Conservation (phyloP, 192 early-diverging fungal species). For the Entophlyctis helioformis region DNA sequence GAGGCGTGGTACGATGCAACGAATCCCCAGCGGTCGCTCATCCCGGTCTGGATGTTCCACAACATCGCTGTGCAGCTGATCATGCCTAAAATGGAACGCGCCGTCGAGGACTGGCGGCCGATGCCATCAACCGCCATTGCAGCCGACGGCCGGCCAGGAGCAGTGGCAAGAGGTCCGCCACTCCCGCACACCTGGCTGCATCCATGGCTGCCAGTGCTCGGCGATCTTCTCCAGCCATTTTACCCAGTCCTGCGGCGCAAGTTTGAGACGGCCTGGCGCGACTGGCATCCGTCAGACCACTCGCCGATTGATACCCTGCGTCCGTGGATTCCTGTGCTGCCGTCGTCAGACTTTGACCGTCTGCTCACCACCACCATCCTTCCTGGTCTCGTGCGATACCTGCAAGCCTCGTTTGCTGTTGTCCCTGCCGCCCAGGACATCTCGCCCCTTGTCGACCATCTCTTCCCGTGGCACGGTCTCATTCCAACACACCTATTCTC, state of each 20-base stretch:
- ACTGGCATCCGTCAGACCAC: slow-evolving; percentile 56
- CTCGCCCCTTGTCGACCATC: slow-evolving; percentile 44
- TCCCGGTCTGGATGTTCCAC: slow-evolving; percentile 60
- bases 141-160: no score
- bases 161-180: slow-evolving; percentile 25
- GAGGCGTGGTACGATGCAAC: slow-evolving; percentile 48
- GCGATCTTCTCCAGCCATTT: slow-evolving; percentile 28
- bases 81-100: slow-evolving; percentile 58
- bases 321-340: slow-evolving; percentile 57
- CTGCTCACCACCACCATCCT: slow-evolving; percentile 52
- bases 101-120: slow-evolving; percentile 57
- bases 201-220: slow-evolving; percentile 65
- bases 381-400: slow-evolving; percentile 50
- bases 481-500: slow-evolving; percentile 35
- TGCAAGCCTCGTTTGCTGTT: slow-evolving; percentile 53
- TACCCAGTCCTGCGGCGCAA: slow-evolving; percentile 51
- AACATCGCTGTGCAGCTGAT: slow-evolving; percentile 71
- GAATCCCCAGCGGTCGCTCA: slow-evolving; percentile 3
- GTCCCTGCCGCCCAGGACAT: slow-evolving; percentile 64
- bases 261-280: slow-evolving; percentile 33
- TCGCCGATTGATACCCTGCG: slow-evolving; percentile 18
- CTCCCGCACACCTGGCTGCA: slow-evolving; percentile 67
- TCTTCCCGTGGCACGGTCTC: slow-evolving; percentile 49
- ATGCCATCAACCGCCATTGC: no score
- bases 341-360: slow-evolving; percentile 38